Conservation (phyloP, 2,329 filamentous ascomycete genomes). For the Tympanopsis confertula region DNA sequence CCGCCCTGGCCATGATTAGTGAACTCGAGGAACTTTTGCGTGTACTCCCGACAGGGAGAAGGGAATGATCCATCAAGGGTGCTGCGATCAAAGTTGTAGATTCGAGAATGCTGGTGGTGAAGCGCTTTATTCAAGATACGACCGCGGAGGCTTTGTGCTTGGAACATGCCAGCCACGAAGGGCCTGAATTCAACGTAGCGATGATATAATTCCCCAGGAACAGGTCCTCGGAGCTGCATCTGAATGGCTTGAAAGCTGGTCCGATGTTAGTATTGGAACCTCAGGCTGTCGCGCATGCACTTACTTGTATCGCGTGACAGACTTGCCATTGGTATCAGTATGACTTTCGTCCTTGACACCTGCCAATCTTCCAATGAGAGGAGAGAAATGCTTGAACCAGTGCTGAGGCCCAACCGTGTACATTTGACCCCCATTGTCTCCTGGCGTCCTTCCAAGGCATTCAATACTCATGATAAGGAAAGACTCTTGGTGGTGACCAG, state of each 20-base stretch:
- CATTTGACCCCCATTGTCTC: constrained; percentile 34
- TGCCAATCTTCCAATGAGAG: constrained; percentile 52
- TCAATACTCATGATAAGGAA: constrained; percentile 48
- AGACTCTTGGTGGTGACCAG: constrained; percentile 42
- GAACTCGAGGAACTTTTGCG: constrained; percentile 55
- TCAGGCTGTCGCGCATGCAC: constrained; percentile 10
- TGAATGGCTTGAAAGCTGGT: constrained; percentile 64
- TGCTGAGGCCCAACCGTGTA: constrained; percentile 51
- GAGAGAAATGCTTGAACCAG: constrained; percentile 57
- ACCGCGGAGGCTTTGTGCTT: constrained; percentile 47
- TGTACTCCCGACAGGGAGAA: constrained; percentile 40
- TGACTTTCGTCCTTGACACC: constrained; percentile 38
- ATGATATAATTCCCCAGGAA: constrained; percentile 54
- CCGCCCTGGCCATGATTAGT: constrained; percentile 58
- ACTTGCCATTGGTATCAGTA: constrained; percentile 30
- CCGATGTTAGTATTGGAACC: constrained; percentile 5
- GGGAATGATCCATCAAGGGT: constrained; percentile 47
- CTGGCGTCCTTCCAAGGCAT: constrained; percentile 47
- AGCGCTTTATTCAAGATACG: constrained; percentile 55
- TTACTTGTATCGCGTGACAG: constrained; percentile 46
- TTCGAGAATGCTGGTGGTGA: constrained; percentile 57
- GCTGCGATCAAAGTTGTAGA: constrained; percentile 57
- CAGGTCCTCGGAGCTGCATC: constrained; percentile 55
- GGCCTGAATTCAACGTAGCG: constrained; percentile 64
- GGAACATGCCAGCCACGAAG: constrained; percentile 64